phyloP scores from a whole-genome alignment of 805 yeast genomes.

The Spathaspora passalidarum region DNA sequence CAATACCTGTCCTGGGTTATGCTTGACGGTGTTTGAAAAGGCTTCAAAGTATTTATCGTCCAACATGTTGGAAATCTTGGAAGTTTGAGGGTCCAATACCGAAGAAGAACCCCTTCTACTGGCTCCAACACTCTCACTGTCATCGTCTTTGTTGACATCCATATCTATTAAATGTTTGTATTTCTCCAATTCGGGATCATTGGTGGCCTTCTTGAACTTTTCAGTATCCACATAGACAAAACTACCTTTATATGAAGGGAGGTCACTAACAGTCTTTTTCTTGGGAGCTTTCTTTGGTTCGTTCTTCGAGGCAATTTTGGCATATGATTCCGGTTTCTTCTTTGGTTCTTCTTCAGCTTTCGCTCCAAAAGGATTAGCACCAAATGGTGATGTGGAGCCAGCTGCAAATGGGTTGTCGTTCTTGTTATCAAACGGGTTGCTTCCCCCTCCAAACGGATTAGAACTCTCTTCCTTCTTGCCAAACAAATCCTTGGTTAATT shows the following conservation, averaged over 20 bases:
- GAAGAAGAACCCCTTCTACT: slow-evolving; percentile 7
- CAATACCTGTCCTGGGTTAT: slow-evolving; percentile 83
- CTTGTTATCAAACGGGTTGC: slow-evolving; percentile 19
- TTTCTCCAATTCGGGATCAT: slow-evolving; percentile 50
- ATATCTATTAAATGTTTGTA: slow-evolving; percentile 50
- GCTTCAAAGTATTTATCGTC: slow-evolving; percentile 79
- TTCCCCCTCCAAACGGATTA: slow-evolving; percentile 36
- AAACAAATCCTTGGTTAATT: slow-evolving; percentile 42
- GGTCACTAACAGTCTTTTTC: slow-evolving; percentile 12
- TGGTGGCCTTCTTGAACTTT: slow-evolving; percentile 49
- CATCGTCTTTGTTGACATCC: slow-evolving; percentile 26
- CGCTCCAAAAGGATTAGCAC: slow-evolving; percentile 32
- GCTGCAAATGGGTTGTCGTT: slow-evolving; percentile 6
- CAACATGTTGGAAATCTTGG: slow-evolving; percentile 36
- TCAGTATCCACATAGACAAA: slow-evolving; percentile 75
- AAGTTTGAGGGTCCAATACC: slow-evolving; percentile 18
- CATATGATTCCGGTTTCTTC: slow-evolving; percentile 15
- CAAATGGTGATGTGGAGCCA: slow-evolving; percentile 10
- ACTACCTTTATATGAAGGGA: slow-evolving; percentile 61
- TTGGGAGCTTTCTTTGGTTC: slow-evolving; percentile 5
- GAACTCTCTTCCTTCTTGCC: slow-evolving; percentile 16
- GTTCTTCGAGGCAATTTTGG: slow-evolving; percentile 18
- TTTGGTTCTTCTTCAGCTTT: slow-evolving; percentile 7
- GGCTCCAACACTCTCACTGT: not conserved
- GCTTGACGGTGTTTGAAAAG: slow-evolving; percentile 70